Base-by-base conservation (phyloP, 768 basidiomycete genomes). In the Phylloporus rhodoxanthus region DNA sequence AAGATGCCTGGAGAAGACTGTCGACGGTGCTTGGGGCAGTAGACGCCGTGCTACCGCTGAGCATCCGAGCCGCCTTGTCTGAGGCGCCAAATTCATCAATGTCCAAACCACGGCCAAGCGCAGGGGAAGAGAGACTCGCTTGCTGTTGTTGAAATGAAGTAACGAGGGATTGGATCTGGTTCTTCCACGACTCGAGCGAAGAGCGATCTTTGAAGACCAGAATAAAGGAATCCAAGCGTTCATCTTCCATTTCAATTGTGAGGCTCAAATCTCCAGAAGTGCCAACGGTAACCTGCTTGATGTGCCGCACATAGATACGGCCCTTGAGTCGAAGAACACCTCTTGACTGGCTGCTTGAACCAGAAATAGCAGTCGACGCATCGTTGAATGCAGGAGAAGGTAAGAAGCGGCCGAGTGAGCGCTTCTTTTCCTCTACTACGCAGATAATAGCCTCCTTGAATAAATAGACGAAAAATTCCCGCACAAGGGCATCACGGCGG, bases 391-490 rank as follows among this genome's bases (percentile, higher is more conserved):
- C 70, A 5, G 81, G 78, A 1, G 84, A 82, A 26, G 85, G 83
- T 5, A 92, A 75, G 40, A 92, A 74, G 23, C 85, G 79, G 8
- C 85, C 82, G 2, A 93, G 70, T 0, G 85, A 82, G 21, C 87
- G 82, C 61, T 91, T 94, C 74, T 85, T 91, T 70, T 99, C 95
- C 67, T 98, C 94, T 17, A 88, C 80, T n/a, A 98, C 92, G 66
- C 96, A 99, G 52, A 99, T 92, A 56, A 99, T 89, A 9, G 96
- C 96, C 67, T 97, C 92, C 62, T 86, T 87, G 80, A 97, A 99
- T 23, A 99, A 79, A 71, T 98, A 97, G 52, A 96, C 91, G 63
- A 85, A 89, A 69, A 97, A 97, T 66, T 96, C 94, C 47, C 93
- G 82, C 17, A 94, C 85, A 52, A 91, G 85, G 9, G 84, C 72